These are phyloP conservation scores for Myriosclerotinia curreyana DNA, from an alignment of 2,329 filamentous ascomycete species.

Conservation along the genomic window DNA sequence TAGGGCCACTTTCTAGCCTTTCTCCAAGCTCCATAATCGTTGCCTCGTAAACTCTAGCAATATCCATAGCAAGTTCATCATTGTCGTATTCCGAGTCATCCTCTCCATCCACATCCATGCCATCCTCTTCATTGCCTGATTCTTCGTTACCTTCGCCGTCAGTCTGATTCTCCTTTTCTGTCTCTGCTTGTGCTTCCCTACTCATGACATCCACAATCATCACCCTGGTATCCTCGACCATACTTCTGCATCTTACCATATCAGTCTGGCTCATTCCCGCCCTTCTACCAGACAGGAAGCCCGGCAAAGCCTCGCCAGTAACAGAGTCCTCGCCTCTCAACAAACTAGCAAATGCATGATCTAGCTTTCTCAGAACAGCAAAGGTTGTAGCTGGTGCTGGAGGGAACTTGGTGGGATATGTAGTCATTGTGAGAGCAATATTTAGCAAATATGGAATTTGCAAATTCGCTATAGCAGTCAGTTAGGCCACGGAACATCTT, in stretches of 20 bases:
- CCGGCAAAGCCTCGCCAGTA: conserved; percentile 63
- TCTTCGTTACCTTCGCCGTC: conserved; percentile 37
- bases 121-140: conserved; percentile 37
- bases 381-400: conserved; percentile 68
- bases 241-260: conserved; percentile 80
- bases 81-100: conserved; percentile 43
- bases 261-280: conserved; percentile 71
- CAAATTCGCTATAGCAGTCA: conserved; percentile 57
- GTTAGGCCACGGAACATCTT: neutral
- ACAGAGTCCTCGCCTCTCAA: conserved; percentile 65
- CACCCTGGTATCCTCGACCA: conserved; percentile 73
- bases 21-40: conserved; percentile 74
- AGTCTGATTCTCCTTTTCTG: conserved; percentile 29
- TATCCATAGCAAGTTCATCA: conserved; percentile 63
- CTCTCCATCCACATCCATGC: conserved; percentile 39
- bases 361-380: conserved; percentile 69
- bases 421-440: conserved; percentile 68
- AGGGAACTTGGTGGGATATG: conserved; percentile 70
- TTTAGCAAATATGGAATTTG: conserved; percentile 83
- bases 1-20: conserved; percentile 47
- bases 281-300: conserved; percentile 60
- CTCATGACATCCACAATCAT: conserved; percentile 67
- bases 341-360: conserved; percentile 77
- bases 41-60: conserved; percentile 73
- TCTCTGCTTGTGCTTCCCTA: conserved; percentile 48